These are phyloP conservation scores for Leptomonas pyrrhocoris DNA, from an alignment of 208 protist species.

Conservation along the genomic window DNA sequence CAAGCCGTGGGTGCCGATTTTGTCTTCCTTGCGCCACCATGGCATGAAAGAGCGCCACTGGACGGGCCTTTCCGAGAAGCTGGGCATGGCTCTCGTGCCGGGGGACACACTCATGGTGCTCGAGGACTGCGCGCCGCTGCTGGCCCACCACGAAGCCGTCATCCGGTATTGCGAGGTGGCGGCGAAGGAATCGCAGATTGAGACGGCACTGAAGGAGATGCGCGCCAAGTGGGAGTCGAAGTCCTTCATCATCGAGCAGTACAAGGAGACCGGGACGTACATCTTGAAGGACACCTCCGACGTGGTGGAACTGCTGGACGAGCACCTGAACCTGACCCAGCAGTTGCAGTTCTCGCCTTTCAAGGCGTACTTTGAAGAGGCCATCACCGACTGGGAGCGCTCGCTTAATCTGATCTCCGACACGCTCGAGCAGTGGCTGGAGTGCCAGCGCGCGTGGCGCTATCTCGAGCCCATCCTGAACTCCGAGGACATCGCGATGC, in stretches of 20 bases:
- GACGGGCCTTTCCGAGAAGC: conserved; percentile 89
- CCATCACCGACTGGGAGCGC: conserved; percentile 95
- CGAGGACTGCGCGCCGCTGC: conserved; percentile 82
- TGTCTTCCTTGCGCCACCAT: conserved; percentile 94
- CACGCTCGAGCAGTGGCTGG: conserved; percentile 97
- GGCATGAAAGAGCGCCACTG: conserved; percentile 97
- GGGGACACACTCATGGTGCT: conserved; percentile 89
- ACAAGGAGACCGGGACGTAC: conserved; percentile 94
- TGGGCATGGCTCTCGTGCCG: conserved; percentile 88
- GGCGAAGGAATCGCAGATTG: conserved; percentile 97
- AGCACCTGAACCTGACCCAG: conserved; percentile 97
- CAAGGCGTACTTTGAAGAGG: conserved; percentile 95
- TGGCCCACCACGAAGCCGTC: conserved; percentile 89
- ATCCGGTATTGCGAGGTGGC: conserved; percentile 94
- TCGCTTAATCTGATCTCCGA: conserved; percentile 93
- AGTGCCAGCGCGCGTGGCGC: conserved; percentile 96
- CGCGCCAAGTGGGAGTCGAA: conserved; percentile 93
- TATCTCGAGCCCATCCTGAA: conserved; percentile 98
- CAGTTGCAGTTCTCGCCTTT: conserved; percentile 96
- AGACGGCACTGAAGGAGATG: conserved; percentile 96
- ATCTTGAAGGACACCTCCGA: conserved; percentile 94
- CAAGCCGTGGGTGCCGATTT: conserved; percentile 94
- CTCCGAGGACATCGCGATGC: conserved; percentile 95
- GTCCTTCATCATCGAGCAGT: conserved; percentile 90
- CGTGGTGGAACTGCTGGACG: conserved; percentile 94